Evolutionary conservation across 2,329 filamentous ascomycete species (phyloP).

Genomic region (Exophiala sp.): DNA sequence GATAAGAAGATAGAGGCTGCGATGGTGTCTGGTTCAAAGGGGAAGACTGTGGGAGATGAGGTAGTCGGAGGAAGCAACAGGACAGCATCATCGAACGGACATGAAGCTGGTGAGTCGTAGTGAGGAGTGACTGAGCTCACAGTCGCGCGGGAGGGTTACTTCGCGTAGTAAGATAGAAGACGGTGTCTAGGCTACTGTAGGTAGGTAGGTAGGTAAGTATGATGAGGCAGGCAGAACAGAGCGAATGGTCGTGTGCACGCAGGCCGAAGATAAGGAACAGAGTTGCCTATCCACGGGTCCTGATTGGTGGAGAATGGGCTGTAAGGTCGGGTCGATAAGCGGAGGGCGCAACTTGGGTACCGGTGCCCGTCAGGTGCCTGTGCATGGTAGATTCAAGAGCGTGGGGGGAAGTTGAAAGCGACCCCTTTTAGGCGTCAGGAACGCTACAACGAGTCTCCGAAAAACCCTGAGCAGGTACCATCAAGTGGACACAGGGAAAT

Average conservation of each 20-base stretch:
- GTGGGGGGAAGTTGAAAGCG: no score
- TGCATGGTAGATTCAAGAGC: no score
- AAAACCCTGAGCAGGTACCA: no score
- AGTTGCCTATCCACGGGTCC: background rate
- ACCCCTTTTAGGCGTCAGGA: no score
- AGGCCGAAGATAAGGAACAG: background rate
- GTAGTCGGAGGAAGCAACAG: background rate
- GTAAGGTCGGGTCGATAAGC: no score
- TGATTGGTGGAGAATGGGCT: background rate
- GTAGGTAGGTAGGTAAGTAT: background rate
- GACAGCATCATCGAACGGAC: constrained; percentile 2
- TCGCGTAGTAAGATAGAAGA: no score
- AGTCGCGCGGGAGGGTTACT: background rate
- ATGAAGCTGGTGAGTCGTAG: background rate
- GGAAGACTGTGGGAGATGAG: background rate
- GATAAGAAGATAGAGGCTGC: background rate
- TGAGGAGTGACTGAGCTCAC: background rate
- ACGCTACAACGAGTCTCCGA: no score
- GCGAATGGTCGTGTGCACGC: background rate
- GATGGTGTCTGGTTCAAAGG: background rate
- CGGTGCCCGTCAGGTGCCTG: no score
- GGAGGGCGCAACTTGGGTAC: no score
- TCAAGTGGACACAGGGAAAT: no score
- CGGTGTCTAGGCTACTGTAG: no score
- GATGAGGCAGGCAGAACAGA: background rate